Evolutionary conservation across 2,329 filamentous ascomycete species (phyloP).

Genomic region (Alternaria gaisen): DNA sequence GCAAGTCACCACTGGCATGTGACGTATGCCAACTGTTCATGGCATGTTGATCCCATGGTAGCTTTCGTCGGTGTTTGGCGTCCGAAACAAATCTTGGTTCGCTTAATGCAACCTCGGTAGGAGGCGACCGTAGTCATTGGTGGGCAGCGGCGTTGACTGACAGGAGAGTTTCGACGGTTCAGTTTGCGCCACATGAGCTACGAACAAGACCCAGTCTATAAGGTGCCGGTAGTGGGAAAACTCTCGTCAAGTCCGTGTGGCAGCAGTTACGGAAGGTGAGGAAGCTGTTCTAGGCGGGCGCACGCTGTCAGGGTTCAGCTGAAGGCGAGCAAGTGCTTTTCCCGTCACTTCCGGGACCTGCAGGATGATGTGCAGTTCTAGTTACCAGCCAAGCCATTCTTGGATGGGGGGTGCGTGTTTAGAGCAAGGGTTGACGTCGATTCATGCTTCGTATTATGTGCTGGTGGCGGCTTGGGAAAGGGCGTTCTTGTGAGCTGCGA

Average conservation of each 20-base stretch:
- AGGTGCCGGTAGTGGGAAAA: not conserved
- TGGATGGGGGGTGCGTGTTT: not conserved
- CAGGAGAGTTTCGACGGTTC: conserved; percentile 1
- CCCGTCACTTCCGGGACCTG: not conserved
- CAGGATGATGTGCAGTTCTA: conserved; percentile 1
- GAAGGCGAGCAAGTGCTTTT: not conserved
- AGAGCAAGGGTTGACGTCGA: not conserved
- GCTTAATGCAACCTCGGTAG: conserved; percentile 4
- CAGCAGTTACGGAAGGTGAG: not conserved
- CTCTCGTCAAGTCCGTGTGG: not conserved
- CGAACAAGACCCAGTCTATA: not conserved
- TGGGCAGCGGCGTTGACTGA: not conserved
- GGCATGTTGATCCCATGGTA: conserved; percentile 6
- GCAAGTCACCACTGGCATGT: not conserved
- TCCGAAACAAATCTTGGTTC: conserved; percentile 6
- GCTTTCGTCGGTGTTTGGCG: conserved; percentile 16
- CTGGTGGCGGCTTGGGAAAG: not conserved
- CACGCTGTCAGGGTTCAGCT: not conserved
- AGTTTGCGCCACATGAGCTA: not conserved
- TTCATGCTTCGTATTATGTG: not conserved
- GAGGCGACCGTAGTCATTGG: not conserved
- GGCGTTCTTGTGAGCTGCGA: not conserved
- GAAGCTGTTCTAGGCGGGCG: not conserved
- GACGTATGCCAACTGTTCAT: not conserved
- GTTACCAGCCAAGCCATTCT: not conserved